phyloP scores from a whole-genome alignment of 75 land plant genomes.

The Pinus tabuliformis region DNA sequence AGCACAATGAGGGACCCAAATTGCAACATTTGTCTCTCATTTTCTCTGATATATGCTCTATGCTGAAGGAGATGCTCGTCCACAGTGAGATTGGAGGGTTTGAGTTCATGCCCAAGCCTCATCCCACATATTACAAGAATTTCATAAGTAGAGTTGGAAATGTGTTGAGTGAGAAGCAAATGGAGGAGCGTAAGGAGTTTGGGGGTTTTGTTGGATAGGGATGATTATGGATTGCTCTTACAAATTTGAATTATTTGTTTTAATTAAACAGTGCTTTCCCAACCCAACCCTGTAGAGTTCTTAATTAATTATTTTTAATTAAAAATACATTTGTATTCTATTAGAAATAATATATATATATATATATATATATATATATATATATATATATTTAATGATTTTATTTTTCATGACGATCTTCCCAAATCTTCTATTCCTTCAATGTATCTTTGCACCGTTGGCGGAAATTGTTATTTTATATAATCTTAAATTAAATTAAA shows the following conservation, averaged over 20 bases:
- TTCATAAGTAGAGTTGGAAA: slow-evolving; percentile 59
- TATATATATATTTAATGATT: no score
- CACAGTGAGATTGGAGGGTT: slow-evolving; percentile 74
- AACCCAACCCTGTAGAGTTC: no score
- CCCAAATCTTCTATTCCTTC: no score
- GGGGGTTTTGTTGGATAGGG: slow-evolving; percentile 92
- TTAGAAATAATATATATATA: no score
- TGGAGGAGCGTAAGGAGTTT: slow-evolving; percentile 81
- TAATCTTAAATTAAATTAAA: no score
- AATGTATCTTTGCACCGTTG: no score
- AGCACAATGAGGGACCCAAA: slow-evolving; percentile 92
- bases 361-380: no score
- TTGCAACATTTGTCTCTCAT: slow-evolving; percentile 85
- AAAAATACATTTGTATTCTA: no score
- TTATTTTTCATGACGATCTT: no score
- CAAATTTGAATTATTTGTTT: slow-evolving; percentile 54
- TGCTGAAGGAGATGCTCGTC: slow-evolving; percentile 76
- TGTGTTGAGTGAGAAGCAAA: slow-evolving; percentile 75
- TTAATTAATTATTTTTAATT: no score
- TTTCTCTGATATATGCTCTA: slow-evolving; percentile 69
- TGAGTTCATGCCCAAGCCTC: slow-evolving; percentile 95
- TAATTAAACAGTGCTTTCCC: no score
- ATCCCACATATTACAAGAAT: slow-evolving; percentile 80
- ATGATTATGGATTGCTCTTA: slow-evolving; percentile 86
- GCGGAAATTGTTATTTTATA: no score